A percentile compares a stretch with the other conserved stretches of the same genome.
phyloP scores from a whole-genome alignment of 257 asterid genomes.

The Jaltomata sinuosa region DNA sequence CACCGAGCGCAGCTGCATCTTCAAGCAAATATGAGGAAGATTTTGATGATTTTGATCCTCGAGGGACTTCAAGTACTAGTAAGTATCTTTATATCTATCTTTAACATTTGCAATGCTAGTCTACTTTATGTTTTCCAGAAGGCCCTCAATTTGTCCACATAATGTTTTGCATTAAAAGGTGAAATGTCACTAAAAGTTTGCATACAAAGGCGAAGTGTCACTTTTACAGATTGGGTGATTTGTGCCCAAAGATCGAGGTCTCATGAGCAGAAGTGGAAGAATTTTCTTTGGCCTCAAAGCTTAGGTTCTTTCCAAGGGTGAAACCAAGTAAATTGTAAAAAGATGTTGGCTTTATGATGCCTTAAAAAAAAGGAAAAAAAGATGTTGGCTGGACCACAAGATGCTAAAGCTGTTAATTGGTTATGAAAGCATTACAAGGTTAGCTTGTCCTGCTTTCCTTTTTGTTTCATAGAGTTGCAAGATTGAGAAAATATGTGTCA shows the following conservation, averaged over 20 bases:
- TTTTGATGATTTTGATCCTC: slow-evolving; percentile 93
- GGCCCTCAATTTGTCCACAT: neutral
- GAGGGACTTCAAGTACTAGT: slow-evolving; percentile 74
- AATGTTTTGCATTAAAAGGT: neutral
- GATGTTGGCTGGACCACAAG: neutral
- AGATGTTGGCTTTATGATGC: neutral
- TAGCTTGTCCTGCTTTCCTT: neutral
- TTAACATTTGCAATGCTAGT: neutral
- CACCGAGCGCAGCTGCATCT: slow-evolving; percentile 26
- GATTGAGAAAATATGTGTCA: neutral
- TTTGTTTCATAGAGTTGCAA: neutral
- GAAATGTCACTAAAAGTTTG: neutral
- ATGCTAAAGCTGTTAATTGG: neutral
- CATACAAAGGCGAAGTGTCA: neutral
- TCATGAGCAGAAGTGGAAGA: neutral
- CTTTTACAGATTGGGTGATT: neutral
- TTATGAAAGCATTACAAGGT: neutral
- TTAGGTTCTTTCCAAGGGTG: neutral
- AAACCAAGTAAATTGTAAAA: neutral
- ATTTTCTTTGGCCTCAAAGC: neutral
- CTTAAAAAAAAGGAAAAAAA: neutral
- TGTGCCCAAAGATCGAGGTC: neutral
- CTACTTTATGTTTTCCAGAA: neutral
- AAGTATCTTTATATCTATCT: slow-evolving; percentile 27
- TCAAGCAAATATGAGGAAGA: slow-evolving; percentile 55